A percentile compares a stretch with the other conserved stretches of the same genome.
These are phyloP conservation scores for Diaporthe vexans DNA, from an alignment of 2,329 filamentous ascomycete genomes.

Conservation along the genomic window DNA sequence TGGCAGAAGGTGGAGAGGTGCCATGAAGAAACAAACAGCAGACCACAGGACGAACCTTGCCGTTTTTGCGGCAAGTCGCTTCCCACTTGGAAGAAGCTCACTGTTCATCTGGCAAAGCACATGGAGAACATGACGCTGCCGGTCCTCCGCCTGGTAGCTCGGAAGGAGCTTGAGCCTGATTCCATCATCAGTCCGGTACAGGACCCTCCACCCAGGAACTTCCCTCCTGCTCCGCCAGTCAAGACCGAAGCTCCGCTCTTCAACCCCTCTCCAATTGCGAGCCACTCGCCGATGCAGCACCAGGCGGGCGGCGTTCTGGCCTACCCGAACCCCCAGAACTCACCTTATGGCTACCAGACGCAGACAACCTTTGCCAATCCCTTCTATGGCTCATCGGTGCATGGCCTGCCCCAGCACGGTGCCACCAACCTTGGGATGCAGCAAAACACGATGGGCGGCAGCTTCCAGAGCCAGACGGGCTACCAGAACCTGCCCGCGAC, in stretches of 20 bases:
- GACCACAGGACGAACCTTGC: constrained; percentile 83
- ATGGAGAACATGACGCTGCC: constrained; percentile 94
- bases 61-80: constrained; percentile 88
- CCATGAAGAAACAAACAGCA: constrained; percentile 75
- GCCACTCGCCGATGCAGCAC: constrained; percentile 38
- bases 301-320: constrained; percentile 36
- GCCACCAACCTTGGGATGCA: constrained; percentile 31
- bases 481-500: constrained; percentile 53
- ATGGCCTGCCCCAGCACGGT: constrained; percentile 37
- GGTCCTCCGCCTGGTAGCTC: constrained; percentile 73
- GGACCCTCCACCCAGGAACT: constrained; percentile 62
- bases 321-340: constrained; percentile 32
- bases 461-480: constrained; percentile 38
- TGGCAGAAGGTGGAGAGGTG: constrained; percentile 86
- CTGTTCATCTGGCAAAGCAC: constrained; percentile 92
- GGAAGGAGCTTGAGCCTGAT: constrained; percentile 64
- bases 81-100: constrained; percentile 91
- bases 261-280: constrained; percentile 42
- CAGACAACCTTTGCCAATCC: constrained; percentile 35
- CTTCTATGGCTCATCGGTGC: constrained; percentile 36
- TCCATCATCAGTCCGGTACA: constrained; percentile 78
- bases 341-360: constrained; percentile 43
- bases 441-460: constrained; percentile 36
- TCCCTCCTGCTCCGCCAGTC: constrained; percentile 50
- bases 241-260: constrained; percentile 50